Evolutionary conservation across 768 basidiomycete genomes (phyloP).

Genomic region (Amanita exitialis): DNA sequence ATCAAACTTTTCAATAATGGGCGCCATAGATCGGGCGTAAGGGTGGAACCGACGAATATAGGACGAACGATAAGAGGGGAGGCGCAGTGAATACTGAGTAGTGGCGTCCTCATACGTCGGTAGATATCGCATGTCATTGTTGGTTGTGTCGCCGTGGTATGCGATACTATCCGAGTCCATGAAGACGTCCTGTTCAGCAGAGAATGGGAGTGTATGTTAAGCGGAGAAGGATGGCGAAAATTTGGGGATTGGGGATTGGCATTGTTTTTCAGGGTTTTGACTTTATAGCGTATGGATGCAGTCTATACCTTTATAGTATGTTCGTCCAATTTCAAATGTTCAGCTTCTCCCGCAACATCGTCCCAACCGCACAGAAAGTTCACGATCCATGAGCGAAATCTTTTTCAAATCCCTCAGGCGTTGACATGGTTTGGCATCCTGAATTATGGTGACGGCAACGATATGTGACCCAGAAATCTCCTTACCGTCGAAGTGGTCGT

Average conservation of each 20-base stretch:
- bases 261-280: not conserved
- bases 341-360: not conserved
- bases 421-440: not conserved
- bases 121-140: not conserved
- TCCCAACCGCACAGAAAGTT: not conserved
- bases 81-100: not conserved
- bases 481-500: constrained; percentile 55
- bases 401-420: not conserved
- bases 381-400: not conserved
- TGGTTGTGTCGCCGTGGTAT: not conserved
- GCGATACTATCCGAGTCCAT: not conserved
- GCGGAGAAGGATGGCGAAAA: not conserved
- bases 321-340: not conserved
- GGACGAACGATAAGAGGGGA: not conserved
- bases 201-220: not conserved
- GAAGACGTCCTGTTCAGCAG: not conserved
- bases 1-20: not conserved
- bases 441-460: too few relatives aligned
- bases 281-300: not conserved
- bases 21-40: not conserved
- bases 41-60: constrained; percentile 2
- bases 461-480: constrained; percentile 22
- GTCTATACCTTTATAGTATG: not conserved
- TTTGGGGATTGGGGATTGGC: not conserved
- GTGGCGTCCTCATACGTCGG: not conserved